Conservation (phyloP, 352 stramenopile genomes). For the Elongisporangium undulatum region DNA sequence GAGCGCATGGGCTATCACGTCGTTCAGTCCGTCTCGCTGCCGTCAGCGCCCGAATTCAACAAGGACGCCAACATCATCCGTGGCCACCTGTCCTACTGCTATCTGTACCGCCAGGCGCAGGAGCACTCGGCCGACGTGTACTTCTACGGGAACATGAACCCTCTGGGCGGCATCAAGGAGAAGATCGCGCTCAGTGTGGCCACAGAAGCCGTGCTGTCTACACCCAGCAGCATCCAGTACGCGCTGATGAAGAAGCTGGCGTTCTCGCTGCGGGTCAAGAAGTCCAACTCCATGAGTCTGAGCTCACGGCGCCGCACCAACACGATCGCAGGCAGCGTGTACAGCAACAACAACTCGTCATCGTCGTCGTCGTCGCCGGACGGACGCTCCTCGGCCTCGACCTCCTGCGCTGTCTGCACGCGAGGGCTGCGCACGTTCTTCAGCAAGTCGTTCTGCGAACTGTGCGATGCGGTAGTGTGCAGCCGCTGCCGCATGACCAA, state of each 20-base stretch:
- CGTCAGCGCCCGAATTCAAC: constrained; percentile 44
- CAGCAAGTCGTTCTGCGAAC: constrained; percentile 16
- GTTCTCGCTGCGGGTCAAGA: constrained; percentile 44
- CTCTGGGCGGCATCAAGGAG: constrained; percentile 41
- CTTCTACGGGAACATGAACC: constrained; percentile 45
- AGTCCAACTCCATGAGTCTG: constrained; percentile 16
- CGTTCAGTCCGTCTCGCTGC: constrained; percentile 49
- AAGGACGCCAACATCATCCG: constrained; percentile 64
- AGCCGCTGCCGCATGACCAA: constrained; percentile 40
- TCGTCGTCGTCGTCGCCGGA: constrained; percentile 1
- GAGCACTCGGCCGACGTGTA: constrained; percentile 47
- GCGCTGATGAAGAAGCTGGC: constrained; percentile 72
- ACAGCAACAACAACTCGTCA: background rate
- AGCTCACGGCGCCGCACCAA: constrained; percentile 7
- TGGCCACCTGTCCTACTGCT: constrained; percentile 50
- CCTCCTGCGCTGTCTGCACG: constrained; percentile 19
- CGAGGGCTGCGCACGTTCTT: constrained; percentile 18
- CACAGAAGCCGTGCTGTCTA: constrained; percentile 37
- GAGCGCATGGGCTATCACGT: constrained; percentile 55
- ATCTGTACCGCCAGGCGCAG: constrained; percentile 34
- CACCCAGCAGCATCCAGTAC: constrained; percentile 36
- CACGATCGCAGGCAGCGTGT: background rate
- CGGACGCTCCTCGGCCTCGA: constrained; percentile 6
- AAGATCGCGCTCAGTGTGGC: constrained; percentile 37
- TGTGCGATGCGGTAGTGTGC: constrained; percentile 32